Percentiles rank a stretch among this genome's conserved stretches.
phyloP scores from a whole-genome alignment of 176 grass and related monocot species.

The Olyra latifolia region DNA sequence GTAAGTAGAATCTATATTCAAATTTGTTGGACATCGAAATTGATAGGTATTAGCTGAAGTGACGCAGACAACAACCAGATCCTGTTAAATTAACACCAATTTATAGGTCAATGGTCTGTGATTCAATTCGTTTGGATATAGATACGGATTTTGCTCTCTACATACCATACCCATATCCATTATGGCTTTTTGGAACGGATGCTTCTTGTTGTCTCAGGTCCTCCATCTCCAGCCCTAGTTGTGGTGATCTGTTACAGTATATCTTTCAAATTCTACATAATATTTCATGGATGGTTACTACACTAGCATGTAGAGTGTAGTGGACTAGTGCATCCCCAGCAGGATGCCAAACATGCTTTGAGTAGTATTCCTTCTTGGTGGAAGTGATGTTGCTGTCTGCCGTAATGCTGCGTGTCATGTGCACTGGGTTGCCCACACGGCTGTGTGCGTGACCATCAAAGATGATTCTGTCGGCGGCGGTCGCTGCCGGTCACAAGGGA shows the following conservation, averaged over 20 bases:
- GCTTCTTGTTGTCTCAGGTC: background rate
- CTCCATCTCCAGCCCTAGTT: background rate
- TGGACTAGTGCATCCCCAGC: background rate
- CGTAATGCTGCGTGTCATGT: background rate
- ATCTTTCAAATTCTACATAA: background rate
- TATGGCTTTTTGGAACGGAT: background rate
- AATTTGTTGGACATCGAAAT: background rate
- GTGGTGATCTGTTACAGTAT: background rate
- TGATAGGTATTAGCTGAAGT: slow-evolving; percentile 23
- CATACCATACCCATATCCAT: background rate
- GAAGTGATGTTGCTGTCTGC: background rate
- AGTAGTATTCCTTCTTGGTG: background rate
- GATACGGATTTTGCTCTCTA: background rate
- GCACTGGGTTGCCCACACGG: background rate
- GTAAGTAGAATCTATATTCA: background rate
- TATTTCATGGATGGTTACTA: background rate
- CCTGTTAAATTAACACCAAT: background rate
- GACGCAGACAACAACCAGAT: background rate
- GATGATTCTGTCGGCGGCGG: slow-evolving; percentile 32
- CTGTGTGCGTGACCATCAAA: background rate
- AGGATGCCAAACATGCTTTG: background rate
- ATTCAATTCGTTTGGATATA: background rate
- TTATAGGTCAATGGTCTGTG: background rate
- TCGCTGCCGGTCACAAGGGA: background rate
- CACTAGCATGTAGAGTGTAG: background rate